Evolutionary conservation across 2,329 filamentous ascomycete species (phyloP), one percentile per base, ranked within the genome.

Genomic region (Colletotrichum sp.): DNA sequence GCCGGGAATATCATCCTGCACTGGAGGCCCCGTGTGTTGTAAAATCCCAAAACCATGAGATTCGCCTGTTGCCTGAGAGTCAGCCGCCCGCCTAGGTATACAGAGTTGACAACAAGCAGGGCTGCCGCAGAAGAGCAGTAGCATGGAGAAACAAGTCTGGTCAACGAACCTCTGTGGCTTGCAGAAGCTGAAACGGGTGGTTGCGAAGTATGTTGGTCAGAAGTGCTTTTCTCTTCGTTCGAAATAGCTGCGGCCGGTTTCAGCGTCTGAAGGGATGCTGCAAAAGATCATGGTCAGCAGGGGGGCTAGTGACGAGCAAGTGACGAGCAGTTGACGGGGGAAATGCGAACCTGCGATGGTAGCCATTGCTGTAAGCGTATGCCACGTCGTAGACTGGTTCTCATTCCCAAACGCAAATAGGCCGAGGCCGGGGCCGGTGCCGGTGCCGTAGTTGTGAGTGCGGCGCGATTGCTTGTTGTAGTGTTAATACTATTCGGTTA

Each of bases 1-100:
- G 18, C 79, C 79, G n/a, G 64, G 77, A 16, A 78, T 68, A 28
- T 77, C 72, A 69, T 82, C 80, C 26, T 79, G 76, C 7, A 78
- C 66, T 36, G 69, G 76, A 21, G 76, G 59, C 9, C 79, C 79
- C 52, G 78, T 78, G 16, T 80, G 72, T 52, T 79, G 71, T n/a
- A 82, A 62, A 32, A 80, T 69, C 18, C 78, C 77, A 36, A 79
- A 77, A 18, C 71, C 59, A 30, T 57, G 60, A 26, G 16, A 36
- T 49, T 74, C 71, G 16, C 34, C 74, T 76, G 28, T 32, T 36
- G 52, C 26, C 18, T 21, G 12, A 21, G 30, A 13, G 59, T 76
- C 44, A 76, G 74, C 59, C 44, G n/a, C 30, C 55, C 5, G n/a
- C 55, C 18, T 32, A 18, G 24, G n/a, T 24, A 26, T 36, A 52